Evolutionary conservation across 1,284 basidiomycete species (phyloP).

Genomic region (Fomitopsis pinicola): DNA sequence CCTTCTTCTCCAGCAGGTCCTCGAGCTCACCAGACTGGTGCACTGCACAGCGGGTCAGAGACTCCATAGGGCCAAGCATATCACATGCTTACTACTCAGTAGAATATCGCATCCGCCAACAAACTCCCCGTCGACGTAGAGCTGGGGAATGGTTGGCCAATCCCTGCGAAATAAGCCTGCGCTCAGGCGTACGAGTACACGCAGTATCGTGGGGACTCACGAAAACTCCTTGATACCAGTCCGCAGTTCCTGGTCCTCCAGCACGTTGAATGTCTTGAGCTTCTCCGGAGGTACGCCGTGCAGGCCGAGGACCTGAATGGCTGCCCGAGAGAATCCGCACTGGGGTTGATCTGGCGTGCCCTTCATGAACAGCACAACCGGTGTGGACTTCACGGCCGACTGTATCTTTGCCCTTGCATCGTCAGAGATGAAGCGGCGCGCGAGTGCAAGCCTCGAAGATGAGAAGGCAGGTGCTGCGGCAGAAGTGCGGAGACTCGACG

Average conservation of each 20-base stretch:
- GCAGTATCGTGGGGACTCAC: conserved; percentile 42
- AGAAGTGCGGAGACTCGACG: conserved; percentile 15
- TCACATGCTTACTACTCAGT: conserved; percentile 70
- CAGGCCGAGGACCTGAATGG: conserved; percentile 86
- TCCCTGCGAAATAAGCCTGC: conserved; percentile 49
- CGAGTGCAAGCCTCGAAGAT: conserved; percentile 20
- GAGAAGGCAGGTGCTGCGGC: conserved; percentile 9
- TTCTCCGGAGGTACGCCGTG: conserved; percentile 81
- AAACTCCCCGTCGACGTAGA: conserved; percentile 95
- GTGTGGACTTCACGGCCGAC: conserved; percentile 64
- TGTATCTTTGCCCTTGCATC: conserved; percentile 43
- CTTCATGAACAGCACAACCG: conserved; percentile 94
- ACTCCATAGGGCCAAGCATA: background rate
- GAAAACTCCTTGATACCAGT: conserved; percentile 93
- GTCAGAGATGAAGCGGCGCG: conserved; percentile 40
- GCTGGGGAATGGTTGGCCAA: conserved; percentile 97
- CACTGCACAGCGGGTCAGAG: conserved; percentile 48
- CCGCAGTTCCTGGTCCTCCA: conserved; percentile 83
- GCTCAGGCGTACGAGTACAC: background rate
- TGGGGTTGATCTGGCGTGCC: conserved; percentile 70
- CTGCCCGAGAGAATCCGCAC: conserved; percentile 92
- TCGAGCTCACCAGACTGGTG: conserved; percentile 96
- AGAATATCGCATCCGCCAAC: conserved; percentile 97
- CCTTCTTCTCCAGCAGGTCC: conserved; percentile 70
- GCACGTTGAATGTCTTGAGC: conserved; percentile 85